Base-by-base conservation (phyloP, 1,139 yeast species). In the Tardiomyces depauwii region DNA sequence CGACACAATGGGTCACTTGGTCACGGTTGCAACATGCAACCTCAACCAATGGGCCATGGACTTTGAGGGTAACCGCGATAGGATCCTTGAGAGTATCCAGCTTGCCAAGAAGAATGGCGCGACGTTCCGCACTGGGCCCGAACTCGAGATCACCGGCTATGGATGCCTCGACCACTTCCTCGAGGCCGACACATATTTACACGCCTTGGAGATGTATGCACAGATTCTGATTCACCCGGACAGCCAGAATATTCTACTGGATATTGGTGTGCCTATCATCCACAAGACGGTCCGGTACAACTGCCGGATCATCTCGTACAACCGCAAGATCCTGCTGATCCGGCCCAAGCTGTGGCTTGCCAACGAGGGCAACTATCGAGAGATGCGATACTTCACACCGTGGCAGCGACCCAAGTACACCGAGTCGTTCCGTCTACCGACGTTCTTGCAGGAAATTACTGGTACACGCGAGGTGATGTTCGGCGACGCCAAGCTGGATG, bases 31-130 rank as follows among this genome's bases (percentile, higher is more conserved):
- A 1, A 77, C 82, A 2, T 77, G 82, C 62, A 76, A 64, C 59
- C 74, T 93, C 55, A 93, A 93, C 66, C 99, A 93, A 75, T 93
- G 99, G 99, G 96, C 98, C 0, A 72, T 93, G 51, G 99, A 93
- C 65, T 93, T 87, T 65, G 97, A 91, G 63, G 99, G 98, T 5
- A 93, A 93, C 64, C 75, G 95, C 47, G 95, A 88, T 59, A 72
- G 99, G 47, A 91, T 93, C 55, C 60, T 91, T 36, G 81, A 82
- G 58, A 82, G 95, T 50, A 89, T 93, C 58, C 63, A 63, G 33
- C 72, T 76, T 46, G 96, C 98, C 46, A 89, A 89, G 59, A 63
- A 66, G 19, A 73, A 70, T 50, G 87, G 88, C 10, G 94, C 99
- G 0, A 71, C 73, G 36, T 73, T 93, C 47, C 75, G 99, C 60